Evolutionary conservation across 257 asterid genomes (phyloP).

Genomic region (Ehretia macrophylla): DNA sequence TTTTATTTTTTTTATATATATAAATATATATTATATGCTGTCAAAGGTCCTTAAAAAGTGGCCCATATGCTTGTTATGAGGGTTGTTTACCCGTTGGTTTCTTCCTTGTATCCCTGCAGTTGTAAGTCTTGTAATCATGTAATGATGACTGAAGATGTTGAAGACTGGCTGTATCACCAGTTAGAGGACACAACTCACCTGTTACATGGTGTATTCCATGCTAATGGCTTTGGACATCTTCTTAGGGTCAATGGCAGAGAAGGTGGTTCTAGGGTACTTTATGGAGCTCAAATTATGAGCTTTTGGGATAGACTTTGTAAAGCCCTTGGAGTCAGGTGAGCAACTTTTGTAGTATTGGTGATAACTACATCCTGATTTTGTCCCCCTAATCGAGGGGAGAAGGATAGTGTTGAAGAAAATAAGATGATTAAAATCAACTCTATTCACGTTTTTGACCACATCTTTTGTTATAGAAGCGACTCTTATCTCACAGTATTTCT

Average conservation of each 20-base stretch:
- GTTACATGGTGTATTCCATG: conserved; percentile 79
- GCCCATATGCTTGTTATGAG: no score
- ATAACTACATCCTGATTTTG: no score
- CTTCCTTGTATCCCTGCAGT: conserved; percentile 24
- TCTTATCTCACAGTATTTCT: neutral
- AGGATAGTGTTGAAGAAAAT: no score
- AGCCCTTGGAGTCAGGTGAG: conserved; percentile 78
- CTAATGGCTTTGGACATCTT: conserved; percentile 92
- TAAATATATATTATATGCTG: no score
- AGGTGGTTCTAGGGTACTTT: conserved; percentile 85
- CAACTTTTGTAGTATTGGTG: neutral
- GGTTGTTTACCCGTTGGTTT: neutral
- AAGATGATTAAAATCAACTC: no score
- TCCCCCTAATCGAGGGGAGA: no score
- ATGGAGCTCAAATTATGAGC: conserved; percentile 72
- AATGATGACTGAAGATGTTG: conserved; percentile 81
- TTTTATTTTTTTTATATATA: no score
- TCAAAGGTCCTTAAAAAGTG: no score
- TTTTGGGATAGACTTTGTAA: conserved; percentile 90
- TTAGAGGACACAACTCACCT: conserved; percentile 83
- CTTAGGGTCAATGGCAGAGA: conserved; percentile 96
- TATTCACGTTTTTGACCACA: no score
- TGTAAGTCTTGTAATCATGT: conserved; percentile 84
- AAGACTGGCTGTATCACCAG: conserved; percentile 91
- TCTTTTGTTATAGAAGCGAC: neutral